Evolutionary conservation across 176 grass and related monocot species (phyloP).

Genomic region (Oryza officinalis): DNA sequence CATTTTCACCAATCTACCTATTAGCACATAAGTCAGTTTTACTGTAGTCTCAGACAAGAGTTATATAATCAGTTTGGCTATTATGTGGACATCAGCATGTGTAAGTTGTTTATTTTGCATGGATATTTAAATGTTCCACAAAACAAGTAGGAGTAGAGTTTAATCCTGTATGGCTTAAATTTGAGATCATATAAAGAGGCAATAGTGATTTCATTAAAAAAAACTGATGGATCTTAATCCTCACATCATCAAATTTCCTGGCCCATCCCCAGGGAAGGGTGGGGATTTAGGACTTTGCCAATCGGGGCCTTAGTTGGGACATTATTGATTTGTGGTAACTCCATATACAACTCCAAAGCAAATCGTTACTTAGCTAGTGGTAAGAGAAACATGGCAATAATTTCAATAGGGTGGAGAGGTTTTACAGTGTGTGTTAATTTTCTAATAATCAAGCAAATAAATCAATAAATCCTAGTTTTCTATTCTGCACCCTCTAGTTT

Average conservation of each 20-base stretch:
- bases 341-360: too few species aligned
- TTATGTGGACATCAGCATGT: background rate
- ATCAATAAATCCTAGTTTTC: too few species aligned
- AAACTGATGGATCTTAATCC: background rate
- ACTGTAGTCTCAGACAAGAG: background rate
- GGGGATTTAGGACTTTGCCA: too few species aligned
- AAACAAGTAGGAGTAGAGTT: background rate
- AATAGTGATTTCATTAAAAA: background rate
- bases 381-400: background rate
- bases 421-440: too few species aligned
- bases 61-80: constrained; percentile 22
- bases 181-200: constrained; percentile 4
- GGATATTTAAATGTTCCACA: background rate
- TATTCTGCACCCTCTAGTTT: too few species aligned
- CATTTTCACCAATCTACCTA: background rate
- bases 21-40: background rate
- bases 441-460: too few species aligned
- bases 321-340: background rate
- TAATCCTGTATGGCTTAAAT: background rate
- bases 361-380: background rate
- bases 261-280: too few species aligned
- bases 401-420: background rate
- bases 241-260: background rate
- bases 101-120: background rate
- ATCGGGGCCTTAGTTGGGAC: background rate